phyloP scores from a whole-genome alignment of 2,329 filamentous ascomycete species.

The Sphaerulina vaccinii region DNA sequence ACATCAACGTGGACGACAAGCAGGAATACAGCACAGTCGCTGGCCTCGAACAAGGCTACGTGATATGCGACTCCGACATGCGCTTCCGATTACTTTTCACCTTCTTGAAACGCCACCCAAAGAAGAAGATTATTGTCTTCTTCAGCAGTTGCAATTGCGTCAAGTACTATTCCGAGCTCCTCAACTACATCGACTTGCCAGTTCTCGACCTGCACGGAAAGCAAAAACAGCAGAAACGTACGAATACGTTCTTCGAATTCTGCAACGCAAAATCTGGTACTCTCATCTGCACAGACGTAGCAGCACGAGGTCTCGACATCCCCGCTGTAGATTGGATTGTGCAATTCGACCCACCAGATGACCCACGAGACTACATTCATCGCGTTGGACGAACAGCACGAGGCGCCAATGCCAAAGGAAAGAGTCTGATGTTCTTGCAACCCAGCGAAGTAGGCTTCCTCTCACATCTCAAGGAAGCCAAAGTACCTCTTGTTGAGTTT shows the following conservation, averaged over 20 bases:
- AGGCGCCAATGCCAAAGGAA: conserved; percentile 77
- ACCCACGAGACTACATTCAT: conserved; percentile 78
- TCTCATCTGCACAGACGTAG: conserved; percentile 94
- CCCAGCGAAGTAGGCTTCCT: conserved; percentile 91
- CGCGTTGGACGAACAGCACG: conserved; percentile 92
- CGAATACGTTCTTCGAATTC: conserved; percentile 98
- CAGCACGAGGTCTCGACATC: conserved; percentile 91
- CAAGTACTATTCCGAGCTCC: conserved; percentile 90
- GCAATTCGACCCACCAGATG: conserved; percentile 74
- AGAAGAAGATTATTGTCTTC: conserved; percentile 98
- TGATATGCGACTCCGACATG: conserved; percentile 89
- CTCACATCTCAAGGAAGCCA: conserved; percentile 82
- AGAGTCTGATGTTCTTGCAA: conserved; percentile 88
- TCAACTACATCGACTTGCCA: conserved; percentile 96
- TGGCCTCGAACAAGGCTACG: conserved; percentile 92
- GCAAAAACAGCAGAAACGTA: conserved; percentile 98
- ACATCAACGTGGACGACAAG: conserved; percentile 92
- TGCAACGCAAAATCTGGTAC: conserved; percentile 80
- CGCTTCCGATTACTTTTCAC: conserved; percentile 92
- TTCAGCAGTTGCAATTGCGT: conserved; percentile 79
- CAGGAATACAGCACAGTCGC: conserved; percentile 90
- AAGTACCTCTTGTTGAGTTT: conserved; percentile 92
- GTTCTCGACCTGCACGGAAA: conserved; percentile 88
- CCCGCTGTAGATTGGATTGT: conserved; percentile 95
- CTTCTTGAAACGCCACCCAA: conserved; percentile 85